Percentiles rank a stretch among this genome's conserved stretches.
Conservation (phyloP, 2,329 filamentous ascomycete genomes). For the Claviceps africana region DNA sequence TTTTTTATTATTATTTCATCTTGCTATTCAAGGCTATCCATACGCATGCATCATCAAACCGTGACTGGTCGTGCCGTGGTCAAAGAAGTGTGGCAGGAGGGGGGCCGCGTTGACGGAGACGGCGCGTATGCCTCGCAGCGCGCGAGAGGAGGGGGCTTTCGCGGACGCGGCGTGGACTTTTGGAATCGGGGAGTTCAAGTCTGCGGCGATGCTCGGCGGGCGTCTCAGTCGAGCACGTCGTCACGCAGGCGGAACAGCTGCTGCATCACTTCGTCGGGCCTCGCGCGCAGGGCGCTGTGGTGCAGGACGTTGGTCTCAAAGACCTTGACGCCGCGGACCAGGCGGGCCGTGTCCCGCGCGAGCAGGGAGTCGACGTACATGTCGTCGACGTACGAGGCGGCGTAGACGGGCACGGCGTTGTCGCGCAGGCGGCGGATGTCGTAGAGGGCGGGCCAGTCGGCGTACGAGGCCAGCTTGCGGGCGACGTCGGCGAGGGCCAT, state of each 20-base stretch:
- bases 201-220: too few relatives aligned
- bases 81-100: too few relatives aligned
- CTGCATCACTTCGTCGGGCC: slow-evolving; percentile 61
- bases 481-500: slow-evolving; percentile 53
- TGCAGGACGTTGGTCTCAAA: slow-evolving; percentile 80
- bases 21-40: too few relatives aligned
- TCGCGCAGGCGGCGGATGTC: slow-evolving; percentile 55
- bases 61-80: too few relatives aligned
- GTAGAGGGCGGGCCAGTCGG: slow-evolving; percentile 66
- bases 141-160: too few relatives aligned
- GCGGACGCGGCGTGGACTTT: too few relatives aligned
- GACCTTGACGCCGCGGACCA: slow-evolving; percentile 64
- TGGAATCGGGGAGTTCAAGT: too few relatives aligned
- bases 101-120: too few relatives aligned
- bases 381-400: slow-evolving; percentile 70
- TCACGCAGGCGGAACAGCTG: slow-evolving; percentile 68
- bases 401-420: slow-evolving; percentile 77
- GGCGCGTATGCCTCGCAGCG: too few relatives aligned
- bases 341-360: slow-evolving; percentile 56
- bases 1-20: neutral
- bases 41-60: too few relatives aligned
- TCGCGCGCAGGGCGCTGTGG: slow-evolving; percentile 66
- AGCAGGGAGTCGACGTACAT: slow-evolving; percentile 82
- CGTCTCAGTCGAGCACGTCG: slow-evolving; percentile 39
- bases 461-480: slow-evolving; percentile 51